Conservation (phyloP, 1,139 yeast species). For the Blastobotrys persicus region DNA sequence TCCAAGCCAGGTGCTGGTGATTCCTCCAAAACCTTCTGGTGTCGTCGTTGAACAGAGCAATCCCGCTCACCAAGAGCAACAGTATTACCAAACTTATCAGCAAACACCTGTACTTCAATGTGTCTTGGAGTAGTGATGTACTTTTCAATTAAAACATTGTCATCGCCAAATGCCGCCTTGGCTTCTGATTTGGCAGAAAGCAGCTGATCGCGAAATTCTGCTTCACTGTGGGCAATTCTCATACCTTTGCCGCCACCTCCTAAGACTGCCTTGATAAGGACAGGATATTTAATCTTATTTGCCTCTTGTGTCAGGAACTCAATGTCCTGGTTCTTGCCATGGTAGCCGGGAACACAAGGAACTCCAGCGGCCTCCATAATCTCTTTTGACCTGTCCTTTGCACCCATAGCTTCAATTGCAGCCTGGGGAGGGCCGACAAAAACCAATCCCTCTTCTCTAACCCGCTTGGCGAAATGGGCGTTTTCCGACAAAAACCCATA, state of each 20-base stretch:
- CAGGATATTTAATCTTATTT: slow-evolving; percentile 45
- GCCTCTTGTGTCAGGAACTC: slow-evolving; percentile 39
- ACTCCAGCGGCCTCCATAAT: slow-evolving; percentile 41
- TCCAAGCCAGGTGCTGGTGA: slow-evolving; percentile 55
- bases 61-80: slow-evolving; percentile 49
- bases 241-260: slow-evolving; percentile 57
- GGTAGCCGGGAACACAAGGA: slow-evolving; percentile 51
- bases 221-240: slow-evolving; percentile 41
- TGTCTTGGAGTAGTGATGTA: slow-evolving; percentile 47
- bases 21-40: slow-evolving; percentile 51
- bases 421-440: slow-evolving; percentile 48
- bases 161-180: slow-evolving; percentile 43
- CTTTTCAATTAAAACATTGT: slow-evolving; percentile 47
- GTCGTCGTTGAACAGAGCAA: slow-evolving; percentile 50
- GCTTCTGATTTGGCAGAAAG: slow-evolving; percentile 46
- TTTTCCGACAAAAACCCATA: slow-evolving; percentile 49
- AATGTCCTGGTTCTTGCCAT: slow-evolving; percentile 38
- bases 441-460: slow-evolving; percentile 40
- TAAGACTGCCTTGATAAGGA: slow-evolving; percentile 49
- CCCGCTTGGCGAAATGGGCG: slow-evolving; percentile 43
- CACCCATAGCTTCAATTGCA: slow-evolving; percentile 40
- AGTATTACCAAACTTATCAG: slow-evolving; percentile 46
- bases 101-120: slow-evolving; percentile 49
- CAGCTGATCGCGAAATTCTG: slow-evolving; percentile 40
- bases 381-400: slow-evolving; percentile 37